phyloP scores from a whole-genome alignment of 2,329 filamentous ascomycete genomes.

The Aspergillus ustus region DNA sequence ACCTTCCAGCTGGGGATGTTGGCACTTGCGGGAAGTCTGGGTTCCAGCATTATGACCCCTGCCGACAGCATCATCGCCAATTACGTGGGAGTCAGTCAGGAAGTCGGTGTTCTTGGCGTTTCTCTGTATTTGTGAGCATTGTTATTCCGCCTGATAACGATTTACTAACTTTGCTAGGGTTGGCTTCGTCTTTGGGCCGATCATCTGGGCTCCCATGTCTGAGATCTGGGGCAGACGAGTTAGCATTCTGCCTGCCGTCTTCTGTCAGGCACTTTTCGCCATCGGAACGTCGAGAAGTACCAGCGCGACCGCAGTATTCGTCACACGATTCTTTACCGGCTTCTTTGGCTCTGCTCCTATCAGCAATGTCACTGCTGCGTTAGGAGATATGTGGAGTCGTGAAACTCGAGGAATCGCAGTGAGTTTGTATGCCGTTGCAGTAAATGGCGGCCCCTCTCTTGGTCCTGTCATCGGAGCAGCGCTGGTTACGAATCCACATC shows the following conservation, averaged over 20 bases:
- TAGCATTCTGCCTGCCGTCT: conserved; percentile 57
- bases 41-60: conserved; percentile 57
- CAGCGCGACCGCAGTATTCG: conserved; percentile 66
- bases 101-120: conserved; percentile 52
- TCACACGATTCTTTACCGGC: conserved; percentile 67
- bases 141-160: not conserved
- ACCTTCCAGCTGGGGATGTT: conserved; percentile 57
- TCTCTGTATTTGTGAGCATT: conserved; percentile 51
- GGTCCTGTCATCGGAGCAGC: conserved; percentile 50
- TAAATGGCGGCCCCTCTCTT: conserved; percentile 54
- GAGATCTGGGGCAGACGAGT: conserved; percentile 59
- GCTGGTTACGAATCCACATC: conserved; percentile 34
- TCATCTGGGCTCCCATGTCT: conserved; percentile 67
- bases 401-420: conserved; percentile 44
- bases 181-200: conserved; percentile 55
- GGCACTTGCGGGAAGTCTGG: conserved; percentile 55
- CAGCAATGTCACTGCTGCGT: conserved; percentile 70
- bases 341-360: conserved; percentile 68
- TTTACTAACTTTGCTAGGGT: not conserved
- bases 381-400: conserved; percentile 56
- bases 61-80: conserved; percentile 49
- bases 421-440: conserved; percentile 52
- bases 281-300: conserved; percentile 67
- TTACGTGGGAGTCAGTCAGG: conserved; percentile 48
- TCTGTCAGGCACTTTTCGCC: conserved; percentile 65